Evolutionary conservation across 306 rosid genomes (phyloP).

Genomic region (Rosa lucieae): DNA sequence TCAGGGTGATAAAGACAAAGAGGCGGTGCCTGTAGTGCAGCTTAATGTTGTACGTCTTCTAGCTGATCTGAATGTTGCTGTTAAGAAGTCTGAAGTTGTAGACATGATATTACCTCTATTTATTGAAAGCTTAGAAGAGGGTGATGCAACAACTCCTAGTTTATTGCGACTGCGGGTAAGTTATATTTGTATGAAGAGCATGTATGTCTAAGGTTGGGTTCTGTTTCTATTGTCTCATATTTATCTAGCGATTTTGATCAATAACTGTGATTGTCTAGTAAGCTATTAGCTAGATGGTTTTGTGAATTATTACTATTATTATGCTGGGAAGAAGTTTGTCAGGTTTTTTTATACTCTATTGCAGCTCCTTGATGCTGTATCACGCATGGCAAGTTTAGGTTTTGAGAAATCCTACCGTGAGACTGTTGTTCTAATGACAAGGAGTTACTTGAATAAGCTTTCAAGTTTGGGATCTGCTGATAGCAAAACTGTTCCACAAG

Average conservation of each 20-base stretch:
- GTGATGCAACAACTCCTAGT: slow-evolving; percentile 96
- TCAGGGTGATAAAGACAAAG: slow-evolving; percentile 87
- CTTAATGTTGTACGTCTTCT: slow-evolving; percentile 83
- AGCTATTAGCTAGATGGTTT: slow-evolving; percentile 20
- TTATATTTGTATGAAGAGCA: slow-evolving; percentile 44
- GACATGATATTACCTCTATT: slow-evolving; percentile 90
- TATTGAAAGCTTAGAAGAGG: slow-evolving; percentile 95
- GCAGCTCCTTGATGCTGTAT: slow-evolving; percentile 96
- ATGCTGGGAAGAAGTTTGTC: slow-evolving; percentile 16
- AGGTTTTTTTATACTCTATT: slow-evolving; percentile 25
- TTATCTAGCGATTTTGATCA: neutral
- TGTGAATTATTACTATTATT: neutral
- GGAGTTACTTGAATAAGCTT: slow-evolving; percentile 91
- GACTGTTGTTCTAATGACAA: slow-evolving; percentile 92
- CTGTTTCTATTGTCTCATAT: slow-evolving; percentile 10
- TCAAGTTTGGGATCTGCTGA: slow-evolving; percentile 89
- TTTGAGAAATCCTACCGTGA: slow-evolving; percentile 98
- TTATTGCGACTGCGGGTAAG: slow-evolving; percentile 90
- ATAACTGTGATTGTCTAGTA: neutral
- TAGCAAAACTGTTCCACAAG: slow-evolving; percentile 82
- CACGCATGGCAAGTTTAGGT: slow-evolving; percentile 97
- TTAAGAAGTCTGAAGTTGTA: slow-evolving; percentile 81
- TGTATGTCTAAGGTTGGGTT: slow-evolving; percentile 28
- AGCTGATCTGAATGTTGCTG: slow-evolving; percentile 75
- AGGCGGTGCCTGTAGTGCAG: slow-evolving; percentile 74